A percentile compares a stretch with the other conserved stretches of the same genome.
Conservation (phyloP, 768 basidiomycete genomes). For the Lyophyllum decastes region DNA sequence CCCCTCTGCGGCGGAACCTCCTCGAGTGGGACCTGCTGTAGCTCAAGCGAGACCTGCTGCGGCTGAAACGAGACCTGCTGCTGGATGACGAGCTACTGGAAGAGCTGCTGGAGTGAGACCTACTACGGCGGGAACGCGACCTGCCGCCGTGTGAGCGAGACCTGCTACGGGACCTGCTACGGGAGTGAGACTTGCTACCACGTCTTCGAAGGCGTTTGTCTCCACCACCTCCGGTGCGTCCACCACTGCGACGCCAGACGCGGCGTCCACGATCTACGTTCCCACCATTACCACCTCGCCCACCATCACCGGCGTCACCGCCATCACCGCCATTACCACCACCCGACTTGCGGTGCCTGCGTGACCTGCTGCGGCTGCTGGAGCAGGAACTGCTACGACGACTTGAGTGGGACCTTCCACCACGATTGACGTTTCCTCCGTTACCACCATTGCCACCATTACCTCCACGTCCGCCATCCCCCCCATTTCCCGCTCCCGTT, state of each 20-base stretch:
- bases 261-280: not conserved
- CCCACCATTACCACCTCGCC: conserved; percentile 3
- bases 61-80: no score
- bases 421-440: not conserved
- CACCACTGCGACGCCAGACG: not conserved
- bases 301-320: conserved; percentile 4
- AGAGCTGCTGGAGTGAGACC: no score
- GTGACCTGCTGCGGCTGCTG: not conserved
- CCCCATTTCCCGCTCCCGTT: not conserved
- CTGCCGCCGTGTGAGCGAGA: no score
- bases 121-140: no score
- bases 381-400: not conserved
- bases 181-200: not conserved
- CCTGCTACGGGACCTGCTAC: not conserved
- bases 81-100: no score
- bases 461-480: not conserved
- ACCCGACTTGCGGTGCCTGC: not conserved
- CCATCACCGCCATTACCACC: conserved; percentile 3
- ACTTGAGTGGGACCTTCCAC: not conserved
- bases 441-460: not conserved
- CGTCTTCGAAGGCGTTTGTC: no score
- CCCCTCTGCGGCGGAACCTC: not conserved
- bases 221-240: not conserved
- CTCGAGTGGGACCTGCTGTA: not conserved
- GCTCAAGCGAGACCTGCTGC: not conserved